These are phyloP conservation scores for Colletotrichum gigasporum DNA, from an alignment of 2,329 filamentous ascomycete species.

Conservation along the genomic window DNA sequence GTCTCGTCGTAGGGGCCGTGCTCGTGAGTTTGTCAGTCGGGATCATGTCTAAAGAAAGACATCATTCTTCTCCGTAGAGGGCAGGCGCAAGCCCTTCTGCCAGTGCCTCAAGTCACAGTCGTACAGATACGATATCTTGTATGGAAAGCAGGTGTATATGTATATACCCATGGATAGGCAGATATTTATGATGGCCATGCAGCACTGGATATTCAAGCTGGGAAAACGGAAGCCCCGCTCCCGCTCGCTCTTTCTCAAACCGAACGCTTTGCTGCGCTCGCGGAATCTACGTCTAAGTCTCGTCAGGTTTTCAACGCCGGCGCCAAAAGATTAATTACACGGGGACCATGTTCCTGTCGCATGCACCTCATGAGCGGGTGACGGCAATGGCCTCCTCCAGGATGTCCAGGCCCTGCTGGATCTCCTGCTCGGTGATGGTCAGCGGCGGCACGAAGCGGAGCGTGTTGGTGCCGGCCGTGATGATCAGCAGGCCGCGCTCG, in stretches of 20 bases:
- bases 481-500: slow-evolving; percentile 87
- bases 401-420: slow-evolving; percentile 79
- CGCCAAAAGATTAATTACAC: slow-evolving; percentile 20
- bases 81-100: too few species aligned
- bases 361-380: slow-evolving; percentile 41
- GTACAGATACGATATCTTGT: too few species aligned
- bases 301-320: slow-evolving; percentile 24
- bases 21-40: too few species aligned
- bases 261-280: slow-evolving; percentile 1
- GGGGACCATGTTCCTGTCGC: not conserved
- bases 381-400: slow-evolving; percentile 72
- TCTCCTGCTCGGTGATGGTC: slow-evolving; percentile 82
- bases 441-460: slow-evolving; percentile 91
- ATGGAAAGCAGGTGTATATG: too few species aligned
- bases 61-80: too few species aligned
- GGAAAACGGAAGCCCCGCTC: not conserved
- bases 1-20: too few species aligned
- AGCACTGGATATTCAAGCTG: not conserved
- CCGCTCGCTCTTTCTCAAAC: not conserved
- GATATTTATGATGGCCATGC: too few species aligned
- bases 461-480: slow-evolving; percentile 93
- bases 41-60: too few species aligned
- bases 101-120: too few species aligned
- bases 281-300: slow-evolving; percentile 23
- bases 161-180: too few species aligned